Base-by-base conservation (phyloP, 257 asterid species). In the Penstemon davidsonii region DNA sequence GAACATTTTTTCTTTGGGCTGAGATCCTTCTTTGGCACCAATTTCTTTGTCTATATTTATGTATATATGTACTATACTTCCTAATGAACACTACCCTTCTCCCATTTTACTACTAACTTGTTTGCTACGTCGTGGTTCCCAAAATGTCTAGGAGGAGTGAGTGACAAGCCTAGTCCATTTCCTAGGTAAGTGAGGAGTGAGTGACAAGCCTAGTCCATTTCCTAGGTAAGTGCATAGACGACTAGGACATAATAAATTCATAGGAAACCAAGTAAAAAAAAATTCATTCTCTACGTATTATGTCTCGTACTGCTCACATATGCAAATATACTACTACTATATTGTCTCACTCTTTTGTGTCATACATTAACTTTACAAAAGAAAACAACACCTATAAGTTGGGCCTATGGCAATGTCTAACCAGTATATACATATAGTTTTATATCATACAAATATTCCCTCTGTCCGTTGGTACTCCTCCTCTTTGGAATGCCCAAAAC, bases 281-380 rank as follows among this genome's bases (percentile, higher is more conserved):
- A 25, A 25, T 25, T 25, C 33, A 25, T 25, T 25, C 33, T 2
- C 33, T 25, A 25, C 33, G 33, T 25, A 25, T 60, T 60, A 10
- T 66, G 15, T 42, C 19, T 45, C 42, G 37, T 5, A 11, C 59
- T 72, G 47, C 67, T 41, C 54, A 55, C 37, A 12, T 60, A 39
- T 12, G 64, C 47, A 11, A 44, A 58, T 13, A 56, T 4, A 37
- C 50, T 57, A 50, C 40, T 36, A 50, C 47, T 18, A 40, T 8
- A 33, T 64, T 12, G 18, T 8, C 38, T 53, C 6, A 40, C 11
- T 41, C 64, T 39, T 52, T 52, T 25, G 12, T 66, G 62, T 66
- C 25, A 8, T 18, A 53, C 25, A 66, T 43, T 4, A 9, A 39
- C 11, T 44, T 40, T 40, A 53, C 60, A 11, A 53, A 10, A 25